phyloP scores from a whole-genome alignment of 148 eudicot species.

The Chenopodium formosanum region DNA sequence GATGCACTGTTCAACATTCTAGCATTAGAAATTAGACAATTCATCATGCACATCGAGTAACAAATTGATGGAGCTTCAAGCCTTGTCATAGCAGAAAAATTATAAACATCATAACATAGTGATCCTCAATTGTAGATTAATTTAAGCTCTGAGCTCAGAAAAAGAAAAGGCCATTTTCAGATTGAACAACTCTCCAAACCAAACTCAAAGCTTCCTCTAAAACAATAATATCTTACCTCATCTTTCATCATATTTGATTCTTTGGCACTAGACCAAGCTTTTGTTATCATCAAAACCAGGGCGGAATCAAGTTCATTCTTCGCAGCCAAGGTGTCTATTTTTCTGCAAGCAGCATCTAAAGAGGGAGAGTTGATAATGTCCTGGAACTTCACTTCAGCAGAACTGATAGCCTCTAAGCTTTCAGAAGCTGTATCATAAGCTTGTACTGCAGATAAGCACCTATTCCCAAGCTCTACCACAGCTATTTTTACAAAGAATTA shows the following conservation, averaged over 20 bases:
- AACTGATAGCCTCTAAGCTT: slow-evolving; percentile 66
- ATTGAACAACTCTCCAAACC: background rate
- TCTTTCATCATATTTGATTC: slow-evolving; percentile 80
- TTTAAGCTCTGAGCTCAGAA: background rate
- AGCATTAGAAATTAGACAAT: background rate
- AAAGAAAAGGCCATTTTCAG: background rate
- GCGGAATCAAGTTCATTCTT: slow-evolving; percentile 90
- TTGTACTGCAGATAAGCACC: slow-evolving; percentile 76
- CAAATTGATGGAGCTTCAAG: background rate
- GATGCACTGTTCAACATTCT: background rate
- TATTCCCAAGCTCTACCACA: slow-evolving; percentile 60
- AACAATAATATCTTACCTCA: slow-evolving; percentile 50
- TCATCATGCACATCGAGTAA: background rate
- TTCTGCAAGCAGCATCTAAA: slow-evolving; percentile 73
- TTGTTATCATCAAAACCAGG: slow-evolving; percentile 68
- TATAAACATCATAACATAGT: background rate
- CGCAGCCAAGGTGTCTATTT: slow-evolving; percentile 79
- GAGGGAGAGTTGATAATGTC: slow-evolving; percentile 89
- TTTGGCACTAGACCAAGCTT: slow-evolving; percentile 94
- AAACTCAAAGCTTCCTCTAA: slow-evolving; percentile 2
- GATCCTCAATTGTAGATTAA: background rate
- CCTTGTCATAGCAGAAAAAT: background rate
- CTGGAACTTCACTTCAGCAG: slow-evolving; percentile 82
- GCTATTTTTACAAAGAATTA: slow-evolving; percentile 39
- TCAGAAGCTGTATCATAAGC: slow-evolving; percentile 77